Percentiles rank a stretch among this genome's conserved stretches.
phyloP scores from a whole-genome alignment of 495 filamentous ascomycete genomes.

The Aspergillus ellipticus region DNA sequence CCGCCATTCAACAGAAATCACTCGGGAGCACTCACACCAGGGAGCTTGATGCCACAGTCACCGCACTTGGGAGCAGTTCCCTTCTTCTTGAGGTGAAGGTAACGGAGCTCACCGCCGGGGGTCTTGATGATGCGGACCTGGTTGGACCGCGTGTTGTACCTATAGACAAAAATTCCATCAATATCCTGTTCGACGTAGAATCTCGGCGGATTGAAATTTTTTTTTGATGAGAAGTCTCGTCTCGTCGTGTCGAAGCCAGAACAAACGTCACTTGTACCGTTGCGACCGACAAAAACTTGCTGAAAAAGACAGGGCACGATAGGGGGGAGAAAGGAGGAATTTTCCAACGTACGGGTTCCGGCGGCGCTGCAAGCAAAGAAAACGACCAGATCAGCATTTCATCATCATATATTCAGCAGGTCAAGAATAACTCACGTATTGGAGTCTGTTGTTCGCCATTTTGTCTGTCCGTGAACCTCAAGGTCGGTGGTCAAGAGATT shows the following conservation, averaged over 20 bases:
- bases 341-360: constrained; percentile 77
- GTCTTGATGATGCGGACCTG: constrained; percentile 95
- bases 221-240: constrained; percentile 1
- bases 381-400: constrained; percentile 24
- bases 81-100: constrained; percentile 98
- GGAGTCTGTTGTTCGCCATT: constrained; percentile 69
- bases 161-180: constrained; percentile 40
- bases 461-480: constrained; percentile 50
- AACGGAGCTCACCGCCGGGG: constrained; percentile 87
- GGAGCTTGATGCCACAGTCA: constrained; percentile 94
- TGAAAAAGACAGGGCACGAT: not conserved
- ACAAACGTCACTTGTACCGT: constrained; percentile 9
- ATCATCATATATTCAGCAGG: not conserved
- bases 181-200: constrained; percentile 23
- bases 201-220: not conserved
- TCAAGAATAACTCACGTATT: constrained; percentile 58
- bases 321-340: constrained; percentile 18
- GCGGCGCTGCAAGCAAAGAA: constrained; percentile 56
- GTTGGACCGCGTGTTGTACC: constrained; percentile 97
- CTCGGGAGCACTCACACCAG: constrained; percentile 69
- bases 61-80: constrained; percentile 96
- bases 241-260: constrained; percentile 6
- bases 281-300: constrained; percentile 8
- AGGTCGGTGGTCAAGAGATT: constrained; percentile 39
- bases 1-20: constrained; percentile 15